Percentiles rank a stretch among this genome's conserved stretches.
These are phyloP conservation scores for Ceratobasidium sp. DNA, from an alignment of 1,284 basidiomycete genomes.

Conservation along the genomic window DNA sequence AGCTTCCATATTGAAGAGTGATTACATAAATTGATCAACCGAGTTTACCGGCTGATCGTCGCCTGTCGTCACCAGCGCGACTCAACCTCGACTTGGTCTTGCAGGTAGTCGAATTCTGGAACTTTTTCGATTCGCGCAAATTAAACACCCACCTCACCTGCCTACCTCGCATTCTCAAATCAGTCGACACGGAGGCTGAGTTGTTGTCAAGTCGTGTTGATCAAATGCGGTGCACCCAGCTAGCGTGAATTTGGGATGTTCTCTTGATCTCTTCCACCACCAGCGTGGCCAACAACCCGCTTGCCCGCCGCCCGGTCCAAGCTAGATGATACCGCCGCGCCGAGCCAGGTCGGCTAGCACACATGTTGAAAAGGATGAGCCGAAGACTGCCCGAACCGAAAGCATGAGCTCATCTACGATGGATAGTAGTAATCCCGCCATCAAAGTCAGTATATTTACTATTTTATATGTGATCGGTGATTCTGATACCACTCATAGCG, in stretches of 20 bases:
- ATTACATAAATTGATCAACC: background rate
- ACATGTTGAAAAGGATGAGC: too few relatives aligned
- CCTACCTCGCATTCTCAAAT: background rate
- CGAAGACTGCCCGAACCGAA: too few relatives aligned
- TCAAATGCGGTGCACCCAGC: conserved; percentile 2
- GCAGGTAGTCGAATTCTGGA: background rate
- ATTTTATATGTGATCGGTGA: too few relatives aligned
- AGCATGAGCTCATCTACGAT: too few relatives aligned
- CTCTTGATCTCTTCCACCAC: conserved; percentile 4
- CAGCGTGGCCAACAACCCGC: background rate
- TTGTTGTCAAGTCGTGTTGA: background rate
- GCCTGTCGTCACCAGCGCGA: background rate
- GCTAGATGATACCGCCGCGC: too few relatives aligned
- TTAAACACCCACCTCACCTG: background rate
- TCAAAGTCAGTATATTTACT: background rate
- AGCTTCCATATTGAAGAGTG: background rate
- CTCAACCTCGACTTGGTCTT: conserved; percentile 4
- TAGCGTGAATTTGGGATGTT: background rate
- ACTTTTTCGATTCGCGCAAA: background rate
- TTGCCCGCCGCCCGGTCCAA: too few relatives aligned
- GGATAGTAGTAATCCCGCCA: background rate
- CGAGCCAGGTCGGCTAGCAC: too few relatives aligned
- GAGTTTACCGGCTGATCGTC: background rate
- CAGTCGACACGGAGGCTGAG: conserved; percentile 11
- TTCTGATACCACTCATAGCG: background rate